phyloP scores from a whole-genome alignment of 352 stramenopile genomes.

The Phytophthora podocarpi region DNA sequence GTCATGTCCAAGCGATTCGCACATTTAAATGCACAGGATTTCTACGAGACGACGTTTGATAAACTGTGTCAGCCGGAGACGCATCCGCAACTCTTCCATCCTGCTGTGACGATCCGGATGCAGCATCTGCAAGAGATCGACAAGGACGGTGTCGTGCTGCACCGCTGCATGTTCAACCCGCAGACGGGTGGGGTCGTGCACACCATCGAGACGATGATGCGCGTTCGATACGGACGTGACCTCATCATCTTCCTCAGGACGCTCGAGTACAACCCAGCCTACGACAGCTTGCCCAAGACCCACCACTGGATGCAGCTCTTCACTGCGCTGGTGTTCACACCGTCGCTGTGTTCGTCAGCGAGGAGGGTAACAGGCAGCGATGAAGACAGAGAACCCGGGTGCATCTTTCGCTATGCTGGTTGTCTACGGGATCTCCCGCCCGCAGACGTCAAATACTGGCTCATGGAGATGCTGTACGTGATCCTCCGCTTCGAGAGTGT shows the following conservation, averaged over 20 bases:
- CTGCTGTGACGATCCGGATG: slow-evolving; percentile 27
- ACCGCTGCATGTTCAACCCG: slow-evolving; percentile 47
- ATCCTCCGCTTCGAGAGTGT: slow-evolving; percentile 49
- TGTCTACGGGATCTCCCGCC: slow-evolving; percentile 27
- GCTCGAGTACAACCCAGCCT: slow-evolving; percentile 30
- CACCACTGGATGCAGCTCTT: slow-evolving; percentile 38
- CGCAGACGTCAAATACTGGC: slow-evolving; percentile 39
- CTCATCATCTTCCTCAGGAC: slow-evolving; percentile 41
- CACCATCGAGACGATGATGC: slow-evolving; percentile 39
- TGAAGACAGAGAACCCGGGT: slow-evolving; percentile 13
- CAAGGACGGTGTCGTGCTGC: slow-evolving; percentile 43
- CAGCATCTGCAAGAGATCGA: slow-evolving; percentile 43
- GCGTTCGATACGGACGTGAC: slow-evolving; percentile 31
- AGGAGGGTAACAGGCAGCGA: slow-evolving; percentile 1
- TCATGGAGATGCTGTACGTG: slow-evolving; percentile 54
- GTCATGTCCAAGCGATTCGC: slow-evolving; percentile 39
- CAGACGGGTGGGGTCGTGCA: slow-evolving; percentile 36
- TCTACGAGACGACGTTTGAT: slow-evolving; percentile 34
- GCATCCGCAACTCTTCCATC: slow-evolving; percentile 39
- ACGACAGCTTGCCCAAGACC: slow-evolving; percentile 20
- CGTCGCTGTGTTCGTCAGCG: slow-evolving; percentile 7
- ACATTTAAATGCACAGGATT: slow-evolving; percentile 22
- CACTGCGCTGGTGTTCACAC: slow-evolving; percentile 41
- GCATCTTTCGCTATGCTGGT: slow-evolving; percentile 42
- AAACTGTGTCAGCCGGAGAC: slow-evolving; percentile 30